Evolutionary conservation across 345 rosid genomes (phyloP).

Genomic region (Aurinia saxatilis): DNA sequence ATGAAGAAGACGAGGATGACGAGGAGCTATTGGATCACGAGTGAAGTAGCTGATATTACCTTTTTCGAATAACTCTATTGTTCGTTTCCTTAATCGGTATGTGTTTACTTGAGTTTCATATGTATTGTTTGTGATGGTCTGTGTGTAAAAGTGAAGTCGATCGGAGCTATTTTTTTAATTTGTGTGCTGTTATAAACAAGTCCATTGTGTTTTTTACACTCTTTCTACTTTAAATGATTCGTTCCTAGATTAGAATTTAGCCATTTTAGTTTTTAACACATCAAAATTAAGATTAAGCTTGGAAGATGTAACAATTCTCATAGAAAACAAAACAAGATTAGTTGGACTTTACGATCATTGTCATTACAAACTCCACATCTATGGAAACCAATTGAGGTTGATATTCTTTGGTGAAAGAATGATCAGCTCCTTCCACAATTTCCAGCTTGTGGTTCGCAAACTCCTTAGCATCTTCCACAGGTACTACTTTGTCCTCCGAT

Average conservation of each 20-base stretch:
- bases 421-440: conserved; percentile 50
- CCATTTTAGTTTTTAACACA: not conserved
- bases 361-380: conserved; percentile 41
- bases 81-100: not conserved
- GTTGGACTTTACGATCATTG: not conserved
- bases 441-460: conserved; percentile 51
- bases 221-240: not conserved
- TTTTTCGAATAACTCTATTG: not conserved
- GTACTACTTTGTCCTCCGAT: conserved; percentile 41
- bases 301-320: not conserved
- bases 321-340: not conserved
- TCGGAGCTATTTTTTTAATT: not conserved
- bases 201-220: not conserved
- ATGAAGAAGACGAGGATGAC: conserved; percentile 50
- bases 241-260: not conserved
- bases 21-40: conserved; percentile 34
- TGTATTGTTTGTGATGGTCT: conserved; percentile 16
- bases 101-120: conserved; percentile 12
- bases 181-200: not conserved
- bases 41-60: conserved; percentile 4
- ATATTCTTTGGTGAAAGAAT: conserved; percentile 35
- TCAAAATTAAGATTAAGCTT: not conserved
- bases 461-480: conserved; percentile 48
- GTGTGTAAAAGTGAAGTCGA: conserved; percentile 25
- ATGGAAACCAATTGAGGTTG: no score